These are phyloP conservation scores for Poronia punctata DNA, from an alignment of 495 filamentous ascomycete genomes.

Conservation along the genomic window DNA sequence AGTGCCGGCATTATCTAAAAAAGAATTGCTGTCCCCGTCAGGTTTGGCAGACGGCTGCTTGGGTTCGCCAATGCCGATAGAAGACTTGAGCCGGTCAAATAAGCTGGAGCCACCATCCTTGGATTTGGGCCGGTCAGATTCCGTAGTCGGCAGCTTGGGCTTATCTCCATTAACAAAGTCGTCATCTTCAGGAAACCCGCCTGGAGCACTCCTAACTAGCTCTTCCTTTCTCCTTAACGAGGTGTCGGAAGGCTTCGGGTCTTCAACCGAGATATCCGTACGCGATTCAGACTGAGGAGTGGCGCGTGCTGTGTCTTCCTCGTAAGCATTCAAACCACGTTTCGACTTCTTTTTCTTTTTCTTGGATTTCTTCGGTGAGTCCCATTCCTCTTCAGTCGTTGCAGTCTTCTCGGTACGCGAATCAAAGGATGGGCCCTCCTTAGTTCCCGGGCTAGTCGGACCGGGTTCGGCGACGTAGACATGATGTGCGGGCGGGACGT, in stretches of 20 bases:
- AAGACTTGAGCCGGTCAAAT: slow-evolving; percentile 27
- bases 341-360: slow-evolving; percentile 14
- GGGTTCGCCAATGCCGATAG: slow-evolving; percentile 25
- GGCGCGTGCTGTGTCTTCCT: slow-evolving; percentile 10
- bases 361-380: slow-evolving; percentile 16
- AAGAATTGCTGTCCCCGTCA: slow-evolving; percentile 40
- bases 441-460: slow-evolving; percentile 12
- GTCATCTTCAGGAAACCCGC: slow-evolving; percentile 11
- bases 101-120: slow-evolving; percentile 28
- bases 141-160: slow-evolving; percentile 27
- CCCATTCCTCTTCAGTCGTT: slow-evolving; percentile 11
- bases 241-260: no score
- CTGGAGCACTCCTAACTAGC: slow-evolving; percentile 12
- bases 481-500: slow-evolving; percentile 14
- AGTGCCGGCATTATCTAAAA: slow-evolving; percentile 58
- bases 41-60: slow-evolving; percentile 20
- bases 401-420: slow-evolving; percentile 5
- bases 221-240: no score
- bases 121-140: slow-evolving; percentile 18
- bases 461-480: slow-evolving; percentile 3
- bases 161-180: slow-evolving; percentile 8
- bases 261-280: slow-evolving; percentile 23
- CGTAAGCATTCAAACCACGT: slow-evolving; percentile 4
- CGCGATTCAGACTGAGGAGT: slow-evolving; percentile 14
- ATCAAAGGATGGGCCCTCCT: slow-evolving; percentile 9